phyloP scores from a whole-genome alignment of 1,284 basidiomycete genomes.

The Ceratobasidium sp. region DNA sequence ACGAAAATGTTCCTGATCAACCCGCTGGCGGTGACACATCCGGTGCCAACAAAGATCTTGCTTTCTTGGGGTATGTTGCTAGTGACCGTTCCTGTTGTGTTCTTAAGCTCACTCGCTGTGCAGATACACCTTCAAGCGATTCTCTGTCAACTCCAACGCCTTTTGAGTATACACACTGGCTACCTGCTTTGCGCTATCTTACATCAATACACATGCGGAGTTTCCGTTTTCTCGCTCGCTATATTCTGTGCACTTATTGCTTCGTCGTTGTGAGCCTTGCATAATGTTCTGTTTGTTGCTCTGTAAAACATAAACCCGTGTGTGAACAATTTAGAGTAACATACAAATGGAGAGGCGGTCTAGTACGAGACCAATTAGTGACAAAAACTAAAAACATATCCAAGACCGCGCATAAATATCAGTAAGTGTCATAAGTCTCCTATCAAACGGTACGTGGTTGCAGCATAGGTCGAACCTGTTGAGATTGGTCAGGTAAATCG shows the following conservation, averaged over 20 bases:
- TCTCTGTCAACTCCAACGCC: conserved; percentile 56
- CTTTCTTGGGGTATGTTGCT: conserved; percentile 82
- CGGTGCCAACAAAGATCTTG: conserved; percentile 85
- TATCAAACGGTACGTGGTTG: conserved; percentile 35
- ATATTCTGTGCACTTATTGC: not conserved
- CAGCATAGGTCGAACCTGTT: conserved; percentile 44
- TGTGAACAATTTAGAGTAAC: conserved; percentile 14
- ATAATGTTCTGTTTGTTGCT: not conserved
- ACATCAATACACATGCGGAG: conserved; percentile 12
- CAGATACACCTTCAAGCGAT: conserved; percentile 86
- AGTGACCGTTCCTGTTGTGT: not conserved
- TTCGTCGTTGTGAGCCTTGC: conserved; percentile 32
- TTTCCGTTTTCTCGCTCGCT: not conserved
- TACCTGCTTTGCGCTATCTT: conserved; percentile 19
- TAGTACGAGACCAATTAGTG: conserved; percentile 4
- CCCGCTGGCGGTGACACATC: conserved; percentile 70
- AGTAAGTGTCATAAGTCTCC: conserved; percentile 8
- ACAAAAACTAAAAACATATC: not conserved
- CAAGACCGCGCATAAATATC: not conserved
- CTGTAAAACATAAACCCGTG: not conserved
- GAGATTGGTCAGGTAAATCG: not conserved
- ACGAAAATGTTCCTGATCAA: conserved; percentile 82
- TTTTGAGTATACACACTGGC: conserved; percentile 24
- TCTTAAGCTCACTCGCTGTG: not conserved
- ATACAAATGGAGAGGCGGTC: not conserved